Percentiles rank a stretch among this genome's conserved stretches.
These are phyloP conservation scores for Aureococcus anophagefferens DNA, from an alignment of 108 stramenopile species.

Conservation along the genomic window DNA sequence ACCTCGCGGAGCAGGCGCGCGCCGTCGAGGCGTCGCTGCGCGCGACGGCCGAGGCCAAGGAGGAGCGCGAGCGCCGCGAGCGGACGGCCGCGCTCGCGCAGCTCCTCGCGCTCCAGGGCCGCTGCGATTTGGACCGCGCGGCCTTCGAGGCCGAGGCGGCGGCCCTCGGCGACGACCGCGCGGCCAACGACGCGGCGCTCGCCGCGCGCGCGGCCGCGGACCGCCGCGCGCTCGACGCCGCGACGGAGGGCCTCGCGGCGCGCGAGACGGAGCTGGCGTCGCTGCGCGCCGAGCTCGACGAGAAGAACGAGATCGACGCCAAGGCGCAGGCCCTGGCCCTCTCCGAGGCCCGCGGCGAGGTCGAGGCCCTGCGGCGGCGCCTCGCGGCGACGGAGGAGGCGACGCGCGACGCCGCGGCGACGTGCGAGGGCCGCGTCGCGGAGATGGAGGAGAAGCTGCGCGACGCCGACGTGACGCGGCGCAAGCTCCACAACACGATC, in stretches of 20 bases:
- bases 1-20: neutral
- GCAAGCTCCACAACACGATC: conserved; percentile 80
- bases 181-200: neutral
- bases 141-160: neutral
- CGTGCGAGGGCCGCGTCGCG: conserved; percentile 58
- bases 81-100: conserved; percentile 17
- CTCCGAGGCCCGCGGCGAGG: neutral
- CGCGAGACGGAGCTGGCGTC: neutral
- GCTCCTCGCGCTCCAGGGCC: conserved; percentile 9
- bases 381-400: conserved; percentile 52
- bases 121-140: neutral
- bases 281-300: neutral
- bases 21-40: conserved; percentile 2
- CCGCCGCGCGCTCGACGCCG: neutral
- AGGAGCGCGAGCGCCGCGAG: conserved; percentile 11
- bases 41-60: neutral
- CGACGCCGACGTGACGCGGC: conserved; percentile 26
- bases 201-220: neutral
- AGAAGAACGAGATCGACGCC: neutral
- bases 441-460: conserved; percentile 61
- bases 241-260: neutral
- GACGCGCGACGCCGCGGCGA: conserved; percentile 51
- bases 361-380: conserved; percentile 40
- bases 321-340: neutral
- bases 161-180: neutral